A percentile compares a stretch with the other conserved stretches of the same genome.
These are phyloP conservation scores for Spathaspora hagerdaliae DNA, from an alignment of 805 yeast species.

Conservation along the genomic window DNA sequence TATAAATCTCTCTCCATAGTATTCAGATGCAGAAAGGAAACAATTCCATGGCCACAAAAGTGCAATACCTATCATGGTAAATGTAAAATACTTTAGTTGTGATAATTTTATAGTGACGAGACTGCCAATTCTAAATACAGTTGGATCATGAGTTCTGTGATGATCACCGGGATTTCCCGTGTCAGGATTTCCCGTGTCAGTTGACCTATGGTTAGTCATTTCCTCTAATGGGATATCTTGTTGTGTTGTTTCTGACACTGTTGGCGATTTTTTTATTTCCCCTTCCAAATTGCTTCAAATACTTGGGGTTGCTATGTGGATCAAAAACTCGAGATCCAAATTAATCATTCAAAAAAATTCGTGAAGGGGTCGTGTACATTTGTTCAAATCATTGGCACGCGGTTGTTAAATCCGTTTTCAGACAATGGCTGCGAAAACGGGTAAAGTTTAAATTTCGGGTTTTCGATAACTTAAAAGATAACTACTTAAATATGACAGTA, in stretches of 20 bases:
- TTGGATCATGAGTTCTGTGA: constrained; percentile 13
- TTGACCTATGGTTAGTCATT: constrained; percentile 11
- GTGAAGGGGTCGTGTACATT: too few species aligned
- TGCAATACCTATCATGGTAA: constrained; percentile 68
- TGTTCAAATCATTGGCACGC: too few species aligned
- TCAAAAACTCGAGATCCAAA: too few species aligned
- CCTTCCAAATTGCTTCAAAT: too few species aligned
- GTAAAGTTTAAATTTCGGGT: too few species aligned
- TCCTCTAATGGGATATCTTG: constrained; percentile 8
- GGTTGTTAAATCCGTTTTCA: too few species aligned
- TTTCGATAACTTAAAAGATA: too few species aligned
- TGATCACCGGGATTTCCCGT: background rate
- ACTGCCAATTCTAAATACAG: constrained; percentile 10
- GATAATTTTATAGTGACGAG: constrained; percentile 12
- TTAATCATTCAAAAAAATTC: too few species aligned
- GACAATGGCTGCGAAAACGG: too few species aligned
- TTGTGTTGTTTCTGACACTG: background rate
- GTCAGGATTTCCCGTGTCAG: constrained; percentile 4
- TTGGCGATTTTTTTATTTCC: too few species aligned
- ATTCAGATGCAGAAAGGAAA: constrained; percentile 79
- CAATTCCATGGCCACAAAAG: constrained; percentile 97
- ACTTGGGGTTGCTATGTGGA: too few species aligned
- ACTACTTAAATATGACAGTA: too few species aligned
- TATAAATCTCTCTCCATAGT: constrained; percentile 62
- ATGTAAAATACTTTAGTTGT: constrained; percentile 50